These are phyloP conservation scores for Fragaria nilgerrensis DNA, from an alignment of 306 rosid species.

Conservation along the genomic window DNA sequence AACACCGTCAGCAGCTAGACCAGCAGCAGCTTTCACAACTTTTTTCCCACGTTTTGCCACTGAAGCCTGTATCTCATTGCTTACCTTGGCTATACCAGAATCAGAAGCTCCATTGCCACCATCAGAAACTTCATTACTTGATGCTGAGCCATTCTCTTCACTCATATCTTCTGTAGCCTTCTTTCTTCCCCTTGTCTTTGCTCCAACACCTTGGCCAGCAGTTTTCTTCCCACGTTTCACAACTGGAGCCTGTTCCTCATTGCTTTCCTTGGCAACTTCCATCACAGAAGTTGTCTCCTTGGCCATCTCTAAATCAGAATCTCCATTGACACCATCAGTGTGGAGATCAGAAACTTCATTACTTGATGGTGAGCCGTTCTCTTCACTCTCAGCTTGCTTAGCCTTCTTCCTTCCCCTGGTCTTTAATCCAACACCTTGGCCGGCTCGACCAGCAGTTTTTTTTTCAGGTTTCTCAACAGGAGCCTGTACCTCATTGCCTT, in stretches of 20 bases:
- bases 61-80: background rate
- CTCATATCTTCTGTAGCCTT: background rate
- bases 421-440: constrained; percentile 1
- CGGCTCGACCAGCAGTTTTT: background rate
- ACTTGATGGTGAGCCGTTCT: constrained; percentile 42
- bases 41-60: background rate
- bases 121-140: constrained; percentile 21
- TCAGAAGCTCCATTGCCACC: background rate
- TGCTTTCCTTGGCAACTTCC: background rate
- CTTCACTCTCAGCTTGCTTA: constrained; percentile 1
- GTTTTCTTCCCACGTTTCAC: constrained; percentile 8
- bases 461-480: background rate
- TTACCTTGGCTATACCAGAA: background rate
- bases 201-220: constrained; percentile 10
- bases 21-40: background rate
- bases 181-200: constrained; percentile 3
- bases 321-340: background rate
- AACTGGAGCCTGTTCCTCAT: background rate
- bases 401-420: constrained; percentile 18
- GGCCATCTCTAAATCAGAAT: background rate
- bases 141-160: constrained; percentile 37
- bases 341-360: background rate
- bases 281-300: background rate
- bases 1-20: background rate
- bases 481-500: background rate